Conservation (phyloP, 345 rosid species). For the Murraya koenigii region DNA sequence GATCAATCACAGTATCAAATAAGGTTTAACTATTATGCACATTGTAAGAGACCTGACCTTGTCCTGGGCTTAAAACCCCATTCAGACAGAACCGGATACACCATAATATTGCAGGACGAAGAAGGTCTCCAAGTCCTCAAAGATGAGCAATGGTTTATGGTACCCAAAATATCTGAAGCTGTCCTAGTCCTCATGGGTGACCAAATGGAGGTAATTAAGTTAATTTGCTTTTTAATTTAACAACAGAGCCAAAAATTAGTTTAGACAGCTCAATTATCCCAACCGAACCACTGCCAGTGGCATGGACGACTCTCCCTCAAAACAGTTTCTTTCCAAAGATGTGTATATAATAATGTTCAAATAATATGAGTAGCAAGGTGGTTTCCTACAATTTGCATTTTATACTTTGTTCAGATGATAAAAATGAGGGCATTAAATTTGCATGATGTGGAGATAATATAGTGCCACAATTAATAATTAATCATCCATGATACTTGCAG, state of each 20-base stretch:
- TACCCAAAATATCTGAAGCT: slow-evolving; percentile 39
- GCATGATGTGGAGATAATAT: background rate
- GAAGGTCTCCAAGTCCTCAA: slow-evolving; percentile 48
- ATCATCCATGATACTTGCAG: slow-evolving; percentile 22
- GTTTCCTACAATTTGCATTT: background rate
- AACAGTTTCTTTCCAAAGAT: background rate
- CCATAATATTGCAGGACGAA: slow-evolving; percentile 45
- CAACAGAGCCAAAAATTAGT: background rate
- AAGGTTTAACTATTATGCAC: slow-evolving; percentile 51
- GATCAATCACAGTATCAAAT: slow-evolving; percentile 31
- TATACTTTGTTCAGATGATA: background rate
- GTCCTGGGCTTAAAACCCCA: slow-evolving; percentile 58
- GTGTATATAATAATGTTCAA: background rate
- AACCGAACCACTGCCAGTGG: background rate
- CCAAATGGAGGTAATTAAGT: slow-evolving; percentile 43
- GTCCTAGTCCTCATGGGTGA: slow-evolving; percentile 49
- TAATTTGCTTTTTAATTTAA: background rate
- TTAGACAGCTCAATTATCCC: background rate
- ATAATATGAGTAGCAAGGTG: background rate
- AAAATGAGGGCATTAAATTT: background rate
- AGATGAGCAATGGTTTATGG: slow-evolving; percentile 41
- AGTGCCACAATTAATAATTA: background rate
- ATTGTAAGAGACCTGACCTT: slow-evolving; percentile 42
- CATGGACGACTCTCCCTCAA: background rate
- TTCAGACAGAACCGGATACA: slow-evolving; percentile 47